phyloP scores from a whole-genome alignment of 1,284 basidiomycete species.

The Earliella scabrosa region DNA sequence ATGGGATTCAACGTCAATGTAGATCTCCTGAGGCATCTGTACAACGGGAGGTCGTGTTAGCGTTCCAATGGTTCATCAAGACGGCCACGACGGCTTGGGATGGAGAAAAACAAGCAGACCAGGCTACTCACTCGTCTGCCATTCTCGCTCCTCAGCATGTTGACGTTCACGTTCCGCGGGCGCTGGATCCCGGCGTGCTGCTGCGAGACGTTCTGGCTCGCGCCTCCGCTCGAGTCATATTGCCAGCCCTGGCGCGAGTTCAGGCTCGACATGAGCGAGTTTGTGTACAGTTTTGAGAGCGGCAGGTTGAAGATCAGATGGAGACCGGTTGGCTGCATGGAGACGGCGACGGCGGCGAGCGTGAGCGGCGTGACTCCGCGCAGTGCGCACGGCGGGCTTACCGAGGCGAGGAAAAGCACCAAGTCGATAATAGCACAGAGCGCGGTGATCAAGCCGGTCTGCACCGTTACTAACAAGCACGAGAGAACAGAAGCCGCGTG shows the following conservation, averaged over 20 bases:
- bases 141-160: constrained; percentile 4
- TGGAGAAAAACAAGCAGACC: not conserved
- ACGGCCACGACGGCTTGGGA: not conserved
- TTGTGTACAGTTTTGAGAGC: constrained; percentile 37
- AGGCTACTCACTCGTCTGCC: constrained; percentile 3
- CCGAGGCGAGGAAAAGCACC: constrained; percentile 34
- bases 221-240: constrained; percentile 20
- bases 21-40: constrained; percentile 30
- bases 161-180: constrained; percentile 1
- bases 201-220: not conserved
- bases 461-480: constrained; percentile 37
- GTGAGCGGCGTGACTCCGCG: too few relatives aligned
- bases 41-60: not conserved
- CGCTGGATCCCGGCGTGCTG: not conserved
- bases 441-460: constrained; percentile 38
- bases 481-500: too few relatives aligned
- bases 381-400: constrained; percentile 21
- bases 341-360: not conserved
- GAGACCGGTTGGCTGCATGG: constrained; percentile 26
- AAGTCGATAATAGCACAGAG: constrained; percentile 36
- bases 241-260: constrained; percentile 35
- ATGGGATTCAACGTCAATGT: constrained; percentile 35
- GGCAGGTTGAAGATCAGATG: constrained; percentile 37
- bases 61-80: too few relatives aligned
- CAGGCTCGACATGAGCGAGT: constrained; percentile 36